Percentiles rank a stretch among this genome's conserved stretches.
These are phyloP conservation scores for Halophytophthora batemanensis DNA, from an alignment of 352 stramenopile genomes.

Conservation along the genomic window DNA sequence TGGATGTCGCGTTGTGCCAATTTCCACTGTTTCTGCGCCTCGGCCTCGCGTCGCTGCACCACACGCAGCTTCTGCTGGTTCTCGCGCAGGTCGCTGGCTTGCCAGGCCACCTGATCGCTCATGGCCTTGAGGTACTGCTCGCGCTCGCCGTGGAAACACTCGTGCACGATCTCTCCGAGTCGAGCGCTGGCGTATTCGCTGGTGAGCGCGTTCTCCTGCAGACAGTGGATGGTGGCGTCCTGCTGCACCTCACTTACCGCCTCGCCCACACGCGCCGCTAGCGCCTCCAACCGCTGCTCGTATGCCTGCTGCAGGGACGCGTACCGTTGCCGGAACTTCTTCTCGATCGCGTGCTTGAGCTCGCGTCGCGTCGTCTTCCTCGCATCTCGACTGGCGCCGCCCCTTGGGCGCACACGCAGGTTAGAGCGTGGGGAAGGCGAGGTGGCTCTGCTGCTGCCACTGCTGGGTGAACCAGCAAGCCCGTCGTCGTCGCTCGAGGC, in stretches of 20 bases:
- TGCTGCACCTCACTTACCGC: slow-evolving; percentile 49
- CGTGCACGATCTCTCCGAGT: slow-evolving; percentile 61
- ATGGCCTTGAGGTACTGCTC: slow-evolving; percentile 74
- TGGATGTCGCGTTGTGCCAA: slow-evolving; percentile 40
- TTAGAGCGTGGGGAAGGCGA: slow-evolving; percentile 10
- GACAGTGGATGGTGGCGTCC: slow-evolving; percentile 56
- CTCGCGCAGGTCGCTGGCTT: slow-evolving; percentile 61
- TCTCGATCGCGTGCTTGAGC: slow-evolving; percentile 55
- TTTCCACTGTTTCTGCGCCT: slow-evolving; percentile 41
- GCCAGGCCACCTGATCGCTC: slow-evolving; percentile 69
- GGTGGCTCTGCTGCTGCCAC: slow-evolving; percentile 7
- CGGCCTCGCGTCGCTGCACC: slow-evolving; percentile 35
- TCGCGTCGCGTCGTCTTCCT: slow-evolving; percentile 19
- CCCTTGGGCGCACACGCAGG: slow-evolving; percentile 19
- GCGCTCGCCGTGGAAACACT: slow-evolving; percentile 64
- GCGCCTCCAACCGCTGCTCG: slow-evolving; percentile 59
- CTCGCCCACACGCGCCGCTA: slow-evolving; percentile 50
- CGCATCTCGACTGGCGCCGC: background rate
- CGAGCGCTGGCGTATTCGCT: slow-evolving; percentile 56
- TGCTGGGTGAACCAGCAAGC: background rate
- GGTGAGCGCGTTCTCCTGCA: slow-evolving; percentile 66
- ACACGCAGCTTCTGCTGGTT: slow-evolving; percentile 40
- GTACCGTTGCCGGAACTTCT: slow-evolving; percentile 74
- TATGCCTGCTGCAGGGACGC: slow-evolving; percentile 65
- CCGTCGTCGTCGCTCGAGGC: background rate